A percentile compares a stretch with the other conserved stretches of the same genome.
These are phyloP conservation scores for Leishmania aethiopica DNA, from an alignment of 208 protist genomes.

Conservation along the genomic window DNA sequence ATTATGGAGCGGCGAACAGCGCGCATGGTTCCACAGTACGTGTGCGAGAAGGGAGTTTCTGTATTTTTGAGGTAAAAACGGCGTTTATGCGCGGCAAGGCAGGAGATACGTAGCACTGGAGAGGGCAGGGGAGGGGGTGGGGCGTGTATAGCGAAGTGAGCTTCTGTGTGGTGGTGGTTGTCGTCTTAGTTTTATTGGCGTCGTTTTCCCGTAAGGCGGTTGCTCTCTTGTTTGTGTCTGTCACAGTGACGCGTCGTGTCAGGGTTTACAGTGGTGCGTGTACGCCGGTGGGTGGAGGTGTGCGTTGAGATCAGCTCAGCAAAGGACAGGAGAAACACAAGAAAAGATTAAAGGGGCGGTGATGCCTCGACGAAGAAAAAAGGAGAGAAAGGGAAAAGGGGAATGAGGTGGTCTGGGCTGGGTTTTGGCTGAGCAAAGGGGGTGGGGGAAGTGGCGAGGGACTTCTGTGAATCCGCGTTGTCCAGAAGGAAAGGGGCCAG, in stretches of 20 bases:
- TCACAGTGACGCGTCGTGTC: not conserved
- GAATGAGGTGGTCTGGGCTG: not conserved
- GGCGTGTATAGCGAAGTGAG: not conserved
- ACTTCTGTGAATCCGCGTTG: not conserved
- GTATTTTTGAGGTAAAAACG: not conserved
- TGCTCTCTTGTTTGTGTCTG: not conserved
- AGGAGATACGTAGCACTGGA: not conserved
- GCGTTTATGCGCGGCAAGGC: not conserved
- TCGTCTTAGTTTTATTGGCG: too few species aligned
- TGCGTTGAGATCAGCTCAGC: not conserved
- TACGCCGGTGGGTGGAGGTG: not conserved
- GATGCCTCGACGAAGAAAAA: not conserved
- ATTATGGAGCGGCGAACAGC: constrained; percentile 31
- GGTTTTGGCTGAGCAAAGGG: not conserved
- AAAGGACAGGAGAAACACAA: not conserved
- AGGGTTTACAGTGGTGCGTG: not conserved
- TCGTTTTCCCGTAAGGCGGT: too few species aligned
- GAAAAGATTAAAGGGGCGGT: not conserved
- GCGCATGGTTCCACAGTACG: constrained; percentile 33
- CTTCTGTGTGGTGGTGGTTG: not conserved
- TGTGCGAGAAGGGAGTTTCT: not conserved
- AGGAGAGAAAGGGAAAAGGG: not conserved
- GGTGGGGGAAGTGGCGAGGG: too few species aligned
- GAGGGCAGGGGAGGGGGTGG: not conserved
- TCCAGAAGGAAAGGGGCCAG: not conserved